These are phyloP conservation scores for Calonectria hawksworthii DNA, from an alignment of 2,329 filamentous ascomycete genomes.

Conservation along the genomic window DNA sequence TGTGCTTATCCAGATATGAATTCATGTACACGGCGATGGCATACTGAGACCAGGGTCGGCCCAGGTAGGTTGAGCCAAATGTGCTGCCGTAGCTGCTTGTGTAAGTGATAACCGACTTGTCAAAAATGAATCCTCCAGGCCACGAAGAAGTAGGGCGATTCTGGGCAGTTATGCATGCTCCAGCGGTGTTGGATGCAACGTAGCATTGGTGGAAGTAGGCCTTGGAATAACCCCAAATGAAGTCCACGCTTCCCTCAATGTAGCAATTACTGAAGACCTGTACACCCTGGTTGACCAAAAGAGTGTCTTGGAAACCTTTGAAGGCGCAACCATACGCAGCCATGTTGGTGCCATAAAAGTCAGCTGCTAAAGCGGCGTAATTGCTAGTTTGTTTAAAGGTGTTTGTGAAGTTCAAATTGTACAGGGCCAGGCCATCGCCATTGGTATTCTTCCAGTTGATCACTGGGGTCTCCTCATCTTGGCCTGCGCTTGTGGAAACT, in stretches of 20 bases:
- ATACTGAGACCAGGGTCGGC: conserved; percentile 61
- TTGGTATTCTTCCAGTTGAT: conserved; percentile 59
- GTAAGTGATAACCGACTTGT: conserved; percentile 47
- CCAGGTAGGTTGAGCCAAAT: conserved; percentile 58
- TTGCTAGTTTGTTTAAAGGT: conserved; percentile 59
- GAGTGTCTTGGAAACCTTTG: conserved; percentile 63
- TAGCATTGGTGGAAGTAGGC: conserved; percentile 55
- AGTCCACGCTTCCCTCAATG: conserved; percentile 46
- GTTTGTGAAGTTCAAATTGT: conserved; percentile 71
- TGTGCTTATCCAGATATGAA: conserved; percentile 58
- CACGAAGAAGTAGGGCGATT: conserved; percentile 46
- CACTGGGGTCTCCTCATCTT: conserved; percentile 59
- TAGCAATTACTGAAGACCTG: conserved; percentile 60
- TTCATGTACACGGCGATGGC: conserved; percentile 63
- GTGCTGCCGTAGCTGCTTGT: conserved; percentile 44
- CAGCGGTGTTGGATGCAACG: conserved; percentile 52
- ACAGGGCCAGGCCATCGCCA: conserved; percentile 66
- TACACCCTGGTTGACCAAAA: conserved; percentile 61
- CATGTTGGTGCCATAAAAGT: conserved; percentile 50
- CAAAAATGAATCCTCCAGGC: conserved; percentile 51
- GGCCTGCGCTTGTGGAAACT: conserved; percentile 52
- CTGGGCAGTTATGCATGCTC: conserved; percentile 50
- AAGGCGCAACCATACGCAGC: conserved; percentile 58
- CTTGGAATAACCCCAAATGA: conserved; percentile 49
- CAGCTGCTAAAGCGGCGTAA: conserved; percentile 56